Evolutionary conservation across 164 flowering plant genomes (phyloP).

Genomic region (Vitis rotundifolia): DNA sequence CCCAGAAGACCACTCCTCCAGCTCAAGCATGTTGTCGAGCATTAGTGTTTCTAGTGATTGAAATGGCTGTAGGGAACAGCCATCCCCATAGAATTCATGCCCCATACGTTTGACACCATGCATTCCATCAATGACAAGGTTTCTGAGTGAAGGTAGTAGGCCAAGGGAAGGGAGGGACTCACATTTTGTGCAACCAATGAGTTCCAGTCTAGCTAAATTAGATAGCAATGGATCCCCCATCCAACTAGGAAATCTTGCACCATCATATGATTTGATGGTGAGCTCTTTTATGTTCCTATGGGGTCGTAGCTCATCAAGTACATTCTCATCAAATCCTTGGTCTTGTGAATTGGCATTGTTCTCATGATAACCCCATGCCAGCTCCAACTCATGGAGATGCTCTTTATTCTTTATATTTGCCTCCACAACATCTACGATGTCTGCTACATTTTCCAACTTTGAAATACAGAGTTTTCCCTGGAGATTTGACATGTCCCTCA

Average conservation of each 20-base stretch:
- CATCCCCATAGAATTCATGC: too few species aligned
- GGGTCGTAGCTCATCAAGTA: slow-evolving; percentile 10
- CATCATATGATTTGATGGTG: not conserved
- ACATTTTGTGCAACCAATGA: not conserved
- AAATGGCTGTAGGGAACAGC: too few species aligned
- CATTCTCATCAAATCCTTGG: not conserved
- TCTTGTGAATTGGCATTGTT: too few species aligned
- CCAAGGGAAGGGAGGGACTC: too few species aligned
- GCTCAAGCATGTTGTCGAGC: too few species aligned
- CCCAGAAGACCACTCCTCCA: too few species aligned
- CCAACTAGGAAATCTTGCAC: slow-evolving; percentile 11
- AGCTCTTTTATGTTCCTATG: slow-evolving; percentile 11
- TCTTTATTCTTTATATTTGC: not conserved
- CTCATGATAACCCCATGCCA: not conserved
- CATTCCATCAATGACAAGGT: too few species aligned
- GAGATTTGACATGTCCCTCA: not conserved
- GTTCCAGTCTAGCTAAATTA: slow-evolving; percentile 1
- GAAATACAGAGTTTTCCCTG: not conserved
- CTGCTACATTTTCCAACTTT: not conserved
- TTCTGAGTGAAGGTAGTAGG: too few species aligned
- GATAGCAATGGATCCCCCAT: slow-evolving; percentile 11
- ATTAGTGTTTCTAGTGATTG: too few species aligned
- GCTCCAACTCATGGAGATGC: not conserved
- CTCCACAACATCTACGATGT: not conserved
- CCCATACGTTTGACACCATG: too few species aligned